A percentile compares a stretch with the other conserved stretches of the same genome.
Conservation (phyloP, 345 rosid species). For the Acer saccharum region DNA sequence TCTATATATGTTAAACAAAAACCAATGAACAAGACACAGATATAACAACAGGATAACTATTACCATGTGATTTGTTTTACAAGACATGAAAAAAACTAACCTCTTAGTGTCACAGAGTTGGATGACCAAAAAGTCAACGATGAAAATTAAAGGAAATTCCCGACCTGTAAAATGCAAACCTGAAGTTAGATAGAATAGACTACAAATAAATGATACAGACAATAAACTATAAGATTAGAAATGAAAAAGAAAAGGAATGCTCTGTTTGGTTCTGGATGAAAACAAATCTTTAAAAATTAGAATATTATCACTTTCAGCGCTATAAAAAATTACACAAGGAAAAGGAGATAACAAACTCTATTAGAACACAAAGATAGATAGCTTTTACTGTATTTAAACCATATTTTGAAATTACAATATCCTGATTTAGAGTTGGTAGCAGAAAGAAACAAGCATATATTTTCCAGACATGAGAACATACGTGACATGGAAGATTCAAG, state of each 20-base stretch:
- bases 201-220: background rate
- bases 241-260: background rate
- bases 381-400: background rate
- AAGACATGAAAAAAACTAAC: background rate
- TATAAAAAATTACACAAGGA: too few relatives aligned
- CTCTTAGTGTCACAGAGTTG: background rate
- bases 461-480: background rate
- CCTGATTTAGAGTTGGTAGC: background rate
- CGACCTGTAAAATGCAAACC: background rate
- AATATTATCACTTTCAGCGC: too few relatives aligned
- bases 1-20: too few relatives aligned
- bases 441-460: background rate
- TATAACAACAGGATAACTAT: background rate
- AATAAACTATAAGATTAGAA: background rate
- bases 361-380: background rate
- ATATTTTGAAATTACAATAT: background rate
- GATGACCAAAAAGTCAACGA: background rate
- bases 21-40: background rate
- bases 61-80: background rate
- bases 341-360: background rate
- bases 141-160: background rate
- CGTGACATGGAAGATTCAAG: background rate
- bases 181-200: background rate
- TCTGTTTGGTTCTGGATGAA: background rate
- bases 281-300: too few relatives aligned